A percentile compares a stretch with the other conserved stretches of the same genome.
Evolutionary conservation across 371 early-diverging fungal genomes (phyloP).

Genomic region (Rhizopus delemar): DNA sequence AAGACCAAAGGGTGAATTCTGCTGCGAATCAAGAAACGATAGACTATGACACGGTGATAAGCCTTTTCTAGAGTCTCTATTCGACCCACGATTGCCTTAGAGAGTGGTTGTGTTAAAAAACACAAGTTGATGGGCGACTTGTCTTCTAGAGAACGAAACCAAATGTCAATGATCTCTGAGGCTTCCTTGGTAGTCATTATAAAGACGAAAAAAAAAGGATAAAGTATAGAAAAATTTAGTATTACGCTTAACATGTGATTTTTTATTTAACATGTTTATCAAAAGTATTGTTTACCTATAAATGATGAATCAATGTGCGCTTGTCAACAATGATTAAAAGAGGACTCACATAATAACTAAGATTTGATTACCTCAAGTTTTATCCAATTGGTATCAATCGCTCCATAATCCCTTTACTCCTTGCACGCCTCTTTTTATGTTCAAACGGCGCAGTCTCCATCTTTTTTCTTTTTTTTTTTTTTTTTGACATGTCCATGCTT

Average conservation of each 20-base stretch:
- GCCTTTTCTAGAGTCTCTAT: conserved; percentile 35
- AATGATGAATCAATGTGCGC: no score
- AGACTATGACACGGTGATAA: conserved; percentile 30
- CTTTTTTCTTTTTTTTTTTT: conserved; percentile 2
- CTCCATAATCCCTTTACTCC: no score
- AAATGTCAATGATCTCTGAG: conserved; percentile 9
- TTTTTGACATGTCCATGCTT: conserved; percentile 2
- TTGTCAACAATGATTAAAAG: no score
- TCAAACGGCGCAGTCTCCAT: neutral
- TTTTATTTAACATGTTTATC: no score
- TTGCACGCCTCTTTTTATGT: no score
- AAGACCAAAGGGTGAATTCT: conserved; percentile 36
- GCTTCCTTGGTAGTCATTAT: conserved; percentile 2
- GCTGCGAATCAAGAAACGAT: conserved; percentile 35
- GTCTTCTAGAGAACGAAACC: conserved; percentile 22
- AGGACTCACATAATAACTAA: no score
- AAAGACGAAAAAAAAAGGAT: neutral
- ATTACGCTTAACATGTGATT: no score
- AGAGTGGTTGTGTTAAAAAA: conserved; percentile 31
- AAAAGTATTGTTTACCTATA: no score
- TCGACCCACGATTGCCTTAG: conserved; percentile 22
- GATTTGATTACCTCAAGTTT: no score
- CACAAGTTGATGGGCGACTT: conserved; percentile 43
- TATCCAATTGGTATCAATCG: no score
- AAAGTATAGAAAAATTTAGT: conserved; percentile 2